Evolutionary conservation across 225 moss, liverwort and hornwort species (phyloP).

Genomic region (Antitrichia curtipendula): DNA sequence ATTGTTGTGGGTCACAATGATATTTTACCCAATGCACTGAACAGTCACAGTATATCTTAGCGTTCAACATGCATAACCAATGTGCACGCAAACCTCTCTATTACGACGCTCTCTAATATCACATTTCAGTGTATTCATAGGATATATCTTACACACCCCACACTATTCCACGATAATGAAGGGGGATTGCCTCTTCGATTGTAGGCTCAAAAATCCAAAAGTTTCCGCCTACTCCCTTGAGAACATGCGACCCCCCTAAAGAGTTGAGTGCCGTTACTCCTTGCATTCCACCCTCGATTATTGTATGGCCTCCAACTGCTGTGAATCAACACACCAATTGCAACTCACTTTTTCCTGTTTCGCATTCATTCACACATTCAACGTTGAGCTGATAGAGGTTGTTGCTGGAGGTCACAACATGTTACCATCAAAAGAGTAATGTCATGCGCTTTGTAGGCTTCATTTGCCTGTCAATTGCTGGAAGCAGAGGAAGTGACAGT

Average conservation of each 20-base stretch:
- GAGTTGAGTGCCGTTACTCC: not conserved
- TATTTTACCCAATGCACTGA: not conserved
- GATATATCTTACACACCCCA: too few species aligned
- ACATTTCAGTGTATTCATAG: not conserved
- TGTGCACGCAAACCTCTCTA: not conserved
- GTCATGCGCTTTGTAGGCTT: not conserved
- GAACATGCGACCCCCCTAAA: not conserved
- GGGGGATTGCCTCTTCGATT: not conserved
- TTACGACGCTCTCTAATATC: not conserved
- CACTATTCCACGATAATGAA: not conserved
- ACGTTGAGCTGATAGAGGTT: not conserved
- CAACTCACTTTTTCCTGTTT: not conserved
- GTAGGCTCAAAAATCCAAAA: not conserved
- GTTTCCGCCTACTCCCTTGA: not conserved
- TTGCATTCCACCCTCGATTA: not conserved
- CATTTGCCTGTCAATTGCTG: not conserved
- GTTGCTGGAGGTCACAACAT: not conserved
- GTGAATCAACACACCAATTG: not conserved
- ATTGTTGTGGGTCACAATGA: not conserved
- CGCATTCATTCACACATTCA: not conserved
- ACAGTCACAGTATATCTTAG: not conserved
- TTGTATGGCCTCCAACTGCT: not conserved
- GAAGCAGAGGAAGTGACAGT: not conserved
- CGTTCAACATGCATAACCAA: not conserved
- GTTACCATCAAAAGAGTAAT: not conserved